A percentile compares a stretch with the other conserved stretches of the same genome.
Conservation (phyloP, 129 eudicot genomes). For the Artemisia tridentata region DNA sequence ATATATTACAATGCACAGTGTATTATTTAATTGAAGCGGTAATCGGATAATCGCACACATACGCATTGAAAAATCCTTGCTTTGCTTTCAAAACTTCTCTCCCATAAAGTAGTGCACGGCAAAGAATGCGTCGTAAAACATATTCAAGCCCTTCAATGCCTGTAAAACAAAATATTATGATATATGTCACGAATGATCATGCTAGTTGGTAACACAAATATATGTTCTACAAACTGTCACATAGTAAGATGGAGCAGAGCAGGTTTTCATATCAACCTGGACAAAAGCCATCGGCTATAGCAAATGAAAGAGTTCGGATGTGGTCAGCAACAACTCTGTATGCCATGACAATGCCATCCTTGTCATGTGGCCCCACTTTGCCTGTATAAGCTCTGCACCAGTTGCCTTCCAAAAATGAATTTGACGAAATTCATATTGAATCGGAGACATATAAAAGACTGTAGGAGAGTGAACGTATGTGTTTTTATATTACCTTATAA, state of each 20-base stretch:
- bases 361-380: conserved; percentile 86
- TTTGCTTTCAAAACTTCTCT: conserved; percentile 86
- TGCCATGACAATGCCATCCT: conserved; percentile 89
- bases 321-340: conserved; percentile 99
- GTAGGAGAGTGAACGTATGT: no score
- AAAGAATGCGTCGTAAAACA: no score
- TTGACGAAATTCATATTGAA: conserved; percentile 17
- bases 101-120: conserved; percentile 97
- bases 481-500: no score
- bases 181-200: neutral
- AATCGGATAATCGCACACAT: conserved; percentile 9
- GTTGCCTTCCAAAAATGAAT: conserved; percentile 54
- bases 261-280: conserved; percentile 55
- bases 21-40: neutral
- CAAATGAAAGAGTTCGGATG: no score
- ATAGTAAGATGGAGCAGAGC: conserved; percentile 2
- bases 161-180: no score
- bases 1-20: neutral
- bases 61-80: conserved; percentile 90
- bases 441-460: no score
- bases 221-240: neutral
- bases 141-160: no score
- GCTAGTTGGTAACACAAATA: neutral
- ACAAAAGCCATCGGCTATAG: conserved; percentile 94
- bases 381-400: conserved; percentile 77